Evolutionary conservation across 169 alveolate species (phyloP).

Genomic region (Fabrea salina): DNA sequence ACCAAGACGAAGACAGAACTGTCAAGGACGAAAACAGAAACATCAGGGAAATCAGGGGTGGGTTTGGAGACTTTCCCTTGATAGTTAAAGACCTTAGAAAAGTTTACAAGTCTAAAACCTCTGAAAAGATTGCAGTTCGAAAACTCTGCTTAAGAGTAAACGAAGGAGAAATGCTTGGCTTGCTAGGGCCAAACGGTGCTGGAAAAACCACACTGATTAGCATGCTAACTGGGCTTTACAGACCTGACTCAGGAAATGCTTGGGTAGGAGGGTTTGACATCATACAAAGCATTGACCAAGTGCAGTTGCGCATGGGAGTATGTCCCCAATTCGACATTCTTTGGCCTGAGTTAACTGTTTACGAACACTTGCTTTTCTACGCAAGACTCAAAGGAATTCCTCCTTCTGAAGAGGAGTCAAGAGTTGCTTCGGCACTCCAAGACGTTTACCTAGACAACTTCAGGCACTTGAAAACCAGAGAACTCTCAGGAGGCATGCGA

Average conservation of each 20-base stretch:
- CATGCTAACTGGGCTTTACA: conserved; percentile 80
- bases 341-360: conserved; percentile 87
- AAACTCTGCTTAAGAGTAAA: conserved; percentile 67
- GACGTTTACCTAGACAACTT: conserved; percentile 66
- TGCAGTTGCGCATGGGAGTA: conserved; percentile 81
- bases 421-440: conserved; percentile 66
- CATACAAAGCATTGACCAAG: conserved; percentile 58
- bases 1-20: conserved; percentile 69
- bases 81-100: conserved; percentile 76
- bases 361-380: conserved; percentile 84
- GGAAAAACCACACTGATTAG: conserved; percentile 84
- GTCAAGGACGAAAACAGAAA: conserved; percentile 61
- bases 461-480: conserved; percentile 59
- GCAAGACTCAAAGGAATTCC: conserved; percentile 81
- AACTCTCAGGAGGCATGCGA: conserved; percentile 81
- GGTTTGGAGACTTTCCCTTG: conserved; percentile 72
- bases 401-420: conserved; percentile 44
- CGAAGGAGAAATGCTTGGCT: conserved; percentile 85
- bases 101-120: conserved; percentile 68
- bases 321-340: conserved; percentile 87
- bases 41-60: conserved; percentile 55
- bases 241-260: conserved; percentile 79
- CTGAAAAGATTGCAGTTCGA: conserved; percentile 72
- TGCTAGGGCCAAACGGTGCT: conserved; percentile 91
- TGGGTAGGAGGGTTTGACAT: conserved; percentile 83